Base-by-base conservation (phyloP, 257 asterid genomes). In the Perilla frutescens region DNA sequence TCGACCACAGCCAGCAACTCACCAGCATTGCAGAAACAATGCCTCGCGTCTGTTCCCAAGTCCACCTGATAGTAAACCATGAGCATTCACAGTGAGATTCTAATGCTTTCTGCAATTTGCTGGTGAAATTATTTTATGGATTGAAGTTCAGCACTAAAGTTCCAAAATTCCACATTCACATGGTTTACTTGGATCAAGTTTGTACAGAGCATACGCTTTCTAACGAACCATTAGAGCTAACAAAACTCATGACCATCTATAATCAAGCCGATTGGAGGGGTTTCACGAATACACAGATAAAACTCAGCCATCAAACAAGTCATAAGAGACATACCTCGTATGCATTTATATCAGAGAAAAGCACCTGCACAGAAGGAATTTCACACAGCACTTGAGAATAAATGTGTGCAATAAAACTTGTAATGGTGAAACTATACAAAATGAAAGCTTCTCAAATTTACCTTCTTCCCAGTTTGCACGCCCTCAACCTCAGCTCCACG, bases 311-410 rank as follows among this genome's bases (percentile, higher is more conserved):
- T 49, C 1, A 39, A 50, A 61, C 12, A 14, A 9, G 68, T 57
- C 45, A 1, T 14, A 43, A 20, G 1, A 20, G 26, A 20, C 87
- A 26, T 86, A 91, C 98, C 97, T 93, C 97, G 1, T 89, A 88
- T 10, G 97, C 97, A 68, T 71, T 91, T 60, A 89, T 67, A 72
- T 89, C 96, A 0, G 98, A 93, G 91, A 93, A 93, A 76, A 93
- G 85, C 80, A 93, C 98, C 98, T 91, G 96, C 75, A 80, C 45
- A 74, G 12, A 77, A 57, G 66, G 44, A 62, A 80, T 44, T n/a
- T 40, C 39, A 70, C 43, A 45, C 60, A 49, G 8, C 13, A 12
- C 8, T 61, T 10, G 41, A 40, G n/a, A 7, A 64, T 20, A 20
- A 20, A 20, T 20, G 26, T 20, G 26, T 20, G 26, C 26, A 20